A percentile compares a stretch with the other conserved stretches of the same genome.
These are phyloP conservation scores for Akanthomyces dipterigenus DNA, from an alignment of 2,329 filamentous ascomycete genomes.

Conservation along the genomic window DNA sequence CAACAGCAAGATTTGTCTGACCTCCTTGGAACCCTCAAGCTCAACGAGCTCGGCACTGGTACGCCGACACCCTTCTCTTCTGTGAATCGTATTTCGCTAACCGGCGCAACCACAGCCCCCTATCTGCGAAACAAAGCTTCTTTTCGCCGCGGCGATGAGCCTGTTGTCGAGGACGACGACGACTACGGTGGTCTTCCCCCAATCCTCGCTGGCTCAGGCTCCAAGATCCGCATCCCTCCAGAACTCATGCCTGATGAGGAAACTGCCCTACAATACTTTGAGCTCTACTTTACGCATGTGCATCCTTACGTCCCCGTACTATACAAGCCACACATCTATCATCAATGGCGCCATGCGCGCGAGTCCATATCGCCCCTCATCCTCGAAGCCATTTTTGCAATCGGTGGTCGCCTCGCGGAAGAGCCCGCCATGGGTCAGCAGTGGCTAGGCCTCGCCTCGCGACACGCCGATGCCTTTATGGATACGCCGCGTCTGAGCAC, in stretches of 20 bases:
- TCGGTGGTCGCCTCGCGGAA: constrained; percentile 75
- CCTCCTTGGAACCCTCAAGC: constrained; percentile 76
- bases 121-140: constrained; percentile 66
- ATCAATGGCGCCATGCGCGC: constrained; percentile 80
- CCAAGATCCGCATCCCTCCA: constrained; percentile 79
- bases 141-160: constrained; percentile 48
- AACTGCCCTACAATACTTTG: constrained; percentile 75
- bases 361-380: constrained; percentile 83
- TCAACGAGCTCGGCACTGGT: constrained; percentile 84
- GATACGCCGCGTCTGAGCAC: constrained; percentile 87
- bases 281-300: constrained; percentile 83
- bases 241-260: constrained; percentile 90
- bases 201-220: constrained; percentile 60
- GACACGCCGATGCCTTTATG: constrained; percentile 89
- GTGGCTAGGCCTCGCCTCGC: constrained; percentile 85
- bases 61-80: constrained; percentile 25
- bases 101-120: constrained; percentile 49
- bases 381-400: constrained; percentile 85
- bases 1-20: constrained; percentile 68
- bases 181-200: constrained; percentile 70
- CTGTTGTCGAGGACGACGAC: constrained; percentile 62
- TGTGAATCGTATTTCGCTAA: constrained; percentile 7
- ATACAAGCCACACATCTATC: constrained; percentile 74
- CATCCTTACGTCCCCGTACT: constrained; percentile 91
- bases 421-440: constrained; percentile 80